Conservation (phyloP, 768 basidiomycete genomes). For the Pulveroboletus sp. region DNA sequence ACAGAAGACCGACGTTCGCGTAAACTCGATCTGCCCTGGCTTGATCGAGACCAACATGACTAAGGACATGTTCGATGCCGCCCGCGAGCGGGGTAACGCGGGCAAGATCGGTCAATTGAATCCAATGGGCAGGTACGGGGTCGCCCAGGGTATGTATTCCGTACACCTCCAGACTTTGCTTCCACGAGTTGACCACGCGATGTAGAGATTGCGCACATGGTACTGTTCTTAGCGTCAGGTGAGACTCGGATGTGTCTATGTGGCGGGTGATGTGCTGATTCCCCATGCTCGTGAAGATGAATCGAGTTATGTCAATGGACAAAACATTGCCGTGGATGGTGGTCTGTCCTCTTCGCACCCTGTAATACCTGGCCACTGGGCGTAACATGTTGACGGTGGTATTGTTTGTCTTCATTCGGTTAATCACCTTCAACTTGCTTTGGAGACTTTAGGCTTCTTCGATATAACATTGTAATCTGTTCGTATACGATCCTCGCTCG, state of each 20-base stretch:
- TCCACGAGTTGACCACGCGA: conserved; percentile 10
- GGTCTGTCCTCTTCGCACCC: conserved; percentile 79
- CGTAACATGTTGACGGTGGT: conserved; percentile 34
- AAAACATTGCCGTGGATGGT: conserved; percentile 83
- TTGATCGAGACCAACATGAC: conserved; percentile 96
- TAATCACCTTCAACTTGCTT: no score
- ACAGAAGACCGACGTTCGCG: conserved; percentile 76
- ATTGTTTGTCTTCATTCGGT: neutral
- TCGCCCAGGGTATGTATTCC: conserved; percentile 60
- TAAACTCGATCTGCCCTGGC: conserved; percentile 89
- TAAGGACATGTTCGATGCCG: conserved; percentile 65
- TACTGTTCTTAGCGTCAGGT: conserved; percentile 88
- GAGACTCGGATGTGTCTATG: conserved; percentile 18
- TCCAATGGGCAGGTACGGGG: conserved; percentile 76
- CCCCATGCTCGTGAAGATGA: conserved; percentile 52
- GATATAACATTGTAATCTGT: no score
- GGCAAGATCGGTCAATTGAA: conserved; percentile 78
- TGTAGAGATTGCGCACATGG: conserved; percentile 81
- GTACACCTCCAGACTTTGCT: conserved; percentile 11
- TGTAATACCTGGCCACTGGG: conserved; percentile 70
- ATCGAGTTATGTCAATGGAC: conserved; percentile 89
- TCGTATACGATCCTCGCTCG: no score
- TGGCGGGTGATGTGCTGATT: conserved; percentile 2
- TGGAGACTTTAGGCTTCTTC: no score
- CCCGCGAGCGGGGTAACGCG: conserved; percentile 68